A percentile compares a stretch with the other conserved stretches of the same genome.
Evolutionary conservation across 169 alveolate species (phyloP).

Genomic region (Neospora caninum): DNA sequence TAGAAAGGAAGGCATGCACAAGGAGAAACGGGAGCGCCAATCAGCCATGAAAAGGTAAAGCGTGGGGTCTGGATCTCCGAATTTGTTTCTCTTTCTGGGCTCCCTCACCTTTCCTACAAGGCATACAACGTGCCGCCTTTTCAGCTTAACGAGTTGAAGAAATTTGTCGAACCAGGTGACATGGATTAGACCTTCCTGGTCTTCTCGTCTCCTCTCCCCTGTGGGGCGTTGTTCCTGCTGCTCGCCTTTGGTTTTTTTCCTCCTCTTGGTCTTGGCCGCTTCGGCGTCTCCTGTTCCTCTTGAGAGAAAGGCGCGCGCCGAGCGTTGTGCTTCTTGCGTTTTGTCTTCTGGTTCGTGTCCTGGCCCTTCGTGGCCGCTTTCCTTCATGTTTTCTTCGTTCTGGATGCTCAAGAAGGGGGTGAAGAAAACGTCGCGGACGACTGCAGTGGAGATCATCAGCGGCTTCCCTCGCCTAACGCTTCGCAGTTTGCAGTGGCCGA

Average conservation of each 20-base stretch:
- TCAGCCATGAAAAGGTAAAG: no score
- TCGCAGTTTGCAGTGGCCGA: slow-evolving; percentile 33
- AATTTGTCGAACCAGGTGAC: slow-evolving; percentile 29
- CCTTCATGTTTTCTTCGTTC: neutral
- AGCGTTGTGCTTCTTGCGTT: no score
- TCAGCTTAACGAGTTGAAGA: neutral
- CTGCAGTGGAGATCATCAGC: slow-evolving; percentile 12
- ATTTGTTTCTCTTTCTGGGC: no score
- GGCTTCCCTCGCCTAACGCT: neutral
- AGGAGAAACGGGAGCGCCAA: no score
- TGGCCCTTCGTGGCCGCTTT: no score
- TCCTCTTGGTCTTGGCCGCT: no score
- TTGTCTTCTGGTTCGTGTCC: no score
- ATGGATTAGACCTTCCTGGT: neutral
- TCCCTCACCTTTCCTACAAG: slow-evolving; percentile 16
- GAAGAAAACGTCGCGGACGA: neutral
- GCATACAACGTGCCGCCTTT: neutral
- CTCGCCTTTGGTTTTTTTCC: neutral
- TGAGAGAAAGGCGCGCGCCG: no score
- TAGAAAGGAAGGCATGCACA: no score
- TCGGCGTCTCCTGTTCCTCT: no score
- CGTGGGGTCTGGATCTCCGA: no score
- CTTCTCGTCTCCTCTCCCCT: neutral
- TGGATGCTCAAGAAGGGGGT: neutral
- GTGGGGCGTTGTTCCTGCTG: neutral